phyloP scores from a whole-genome alignment of 2,329 filamentous ascomycete species.

The Hawksworthiomyces lignivorus region DNA sequence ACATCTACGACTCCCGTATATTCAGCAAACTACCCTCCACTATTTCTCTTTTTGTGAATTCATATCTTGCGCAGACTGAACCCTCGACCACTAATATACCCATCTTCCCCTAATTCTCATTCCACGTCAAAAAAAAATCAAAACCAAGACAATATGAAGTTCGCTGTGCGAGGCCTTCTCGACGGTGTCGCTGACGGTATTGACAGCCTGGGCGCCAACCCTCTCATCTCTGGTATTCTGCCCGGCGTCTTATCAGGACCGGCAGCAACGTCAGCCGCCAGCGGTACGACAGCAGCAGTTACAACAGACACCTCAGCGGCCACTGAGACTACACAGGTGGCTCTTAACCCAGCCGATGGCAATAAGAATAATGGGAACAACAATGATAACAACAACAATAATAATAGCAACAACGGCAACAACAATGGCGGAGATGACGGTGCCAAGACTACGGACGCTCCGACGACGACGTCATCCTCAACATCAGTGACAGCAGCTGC shows the following conservation, averaged over 20 bases:
- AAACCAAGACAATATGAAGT: neutral
- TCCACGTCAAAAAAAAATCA: no score
- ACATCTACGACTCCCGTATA: no score
- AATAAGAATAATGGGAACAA: neutral
- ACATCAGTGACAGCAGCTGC: neutral
- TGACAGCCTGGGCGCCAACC: neutral
- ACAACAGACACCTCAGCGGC: neutral
- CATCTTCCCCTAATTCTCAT: no score
- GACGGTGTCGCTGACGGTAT: constrained; percentile 1
- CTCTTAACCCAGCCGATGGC: constrained; percentile 2
- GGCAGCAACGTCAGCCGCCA: neutral
- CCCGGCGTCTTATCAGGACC: neutral
- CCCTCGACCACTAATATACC: no score
- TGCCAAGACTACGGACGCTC: neutral
- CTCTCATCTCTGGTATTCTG: constrained; percentile 3
- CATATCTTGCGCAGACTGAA: no score
- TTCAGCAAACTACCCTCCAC: no score
- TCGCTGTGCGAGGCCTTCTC: constrained; percentile 3
- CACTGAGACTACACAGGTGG: neutral
- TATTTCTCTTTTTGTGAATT: no score
- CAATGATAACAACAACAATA: no score
- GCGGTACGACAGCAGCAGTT: no score
- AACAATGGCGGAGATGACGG: neutral
- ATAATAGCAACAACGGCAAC: neutral
- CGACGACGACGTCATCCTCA: neutral